Conservation (phyloP, 176 grass and related monocot species). For the Musa itinerans region DNA sequence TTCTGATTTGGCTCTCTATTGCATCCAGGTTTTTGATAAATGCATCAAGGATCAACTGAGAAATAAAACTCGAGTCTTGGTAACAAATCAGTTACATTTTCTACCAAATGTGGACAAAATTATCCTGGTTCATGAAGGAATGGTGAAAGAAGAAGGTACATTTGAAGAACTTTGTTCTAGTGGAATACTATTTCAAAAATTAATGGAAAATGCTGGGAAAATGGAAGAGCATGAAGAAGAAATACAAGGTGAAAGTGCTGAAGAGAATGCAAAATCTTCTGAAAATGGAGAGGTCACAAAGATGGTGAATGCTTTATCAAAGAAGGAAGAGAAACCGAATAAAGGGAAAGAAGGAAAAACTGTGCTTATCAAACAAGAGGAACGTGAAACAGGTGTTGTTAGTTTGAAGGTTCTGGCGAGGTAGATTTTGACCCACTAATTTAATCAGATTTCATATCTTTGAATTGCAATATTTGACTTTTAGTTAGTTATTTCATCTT, state of each 20-base stretch:
- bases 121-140: slow-evolving; percentile 82
- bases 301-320: slow-evolving; percentile 30
- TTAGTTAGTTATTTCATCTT: not conserved
- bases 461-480: not conserved
- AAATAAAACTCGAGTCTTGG: slow-evolving; percentile 86
- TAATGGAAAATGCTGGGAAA: slow-evolving; percentile 99
- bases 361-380: slow-evolving; percentile 94
- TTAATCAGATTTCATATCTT: not conserved
- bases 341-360: slow-evolving; percentile 81
- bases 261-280: slow-evolving; percentile 34
- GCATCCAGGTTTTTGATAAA: slow-evolving; percentile 89
- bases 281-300: slow-evolving; percentile 38
- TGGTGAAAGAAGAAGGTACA: slow-evolving; percentile 89
- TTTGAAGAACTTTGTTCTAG: slow-evolving; percentile 88
- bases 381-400: slow-evolving; percentile 95
- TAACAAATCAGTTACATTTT: slow-evolving; percentile 99
- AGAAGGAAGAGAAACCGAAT: slow-evolving; percentile 35
- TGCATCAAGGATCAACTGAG: slow-evolving; percentile 90
- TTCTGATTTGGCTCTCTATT: slow-evolving; percentile 1
- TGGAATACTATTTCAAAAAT: slow-evolving; percentile 76
- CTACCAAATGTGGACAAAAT: slow-evolving; percentile 93
- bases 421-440: slow-evolving; percentile 29
- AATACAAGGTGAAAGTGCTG: slow-evolving; percentile 38
- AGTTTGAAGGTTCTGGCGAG: slow-evolving; percentile 81
- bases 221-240: slow-evolving; percentile 97